Evolutionary conservation across 371 early-diverging fungal genomes (phyloP).

Genomic region (Thermomucor indicae-seudaticae): DNA sequence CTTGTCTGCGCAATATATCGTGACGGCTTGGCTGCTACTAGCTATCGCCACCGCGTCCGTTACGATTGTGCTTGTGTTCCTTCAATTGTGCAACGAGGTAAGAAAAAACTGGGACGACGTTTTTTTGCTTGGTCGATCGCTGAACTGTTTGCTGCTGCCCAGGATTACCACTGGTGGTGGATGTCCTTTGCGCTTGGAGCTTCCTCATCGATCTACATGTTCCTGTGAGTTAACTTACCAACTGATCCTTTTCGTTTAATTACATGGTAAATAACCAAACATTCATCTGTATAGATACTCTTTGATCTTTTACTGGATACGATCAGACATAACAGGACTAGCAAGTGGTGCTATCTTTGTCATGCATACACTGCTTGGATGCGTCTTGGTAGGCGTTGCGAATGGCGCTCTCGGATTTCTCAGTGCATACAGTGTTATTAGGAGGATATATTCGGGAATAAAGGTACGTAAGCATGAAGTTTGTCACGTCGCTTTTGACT

Average conservation of each 20-base stretch:
- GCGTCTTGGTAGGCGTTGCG: conserved; percentile 24
- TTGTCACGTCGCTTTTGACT: too few species aligned
- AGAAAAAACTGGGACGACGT: too few species aligned
- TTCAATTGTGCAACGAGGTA: conserved; percentile 43
- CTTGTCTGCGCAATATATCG: conserved; percentile 13
- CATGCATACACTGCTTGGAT: conserved; percentile 25
- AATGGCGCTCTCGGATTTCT: conserved; percentile 42
- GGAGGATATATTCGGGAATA: conserved; percentile 36
- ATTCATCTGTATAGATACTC: conserved; percentile 24
- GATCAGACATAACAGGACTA: conserved; percentile 18
- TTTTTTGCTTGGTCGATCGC: too few species aligned
- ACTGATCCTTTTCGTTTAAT: neutral
- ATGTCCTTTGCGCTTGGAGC: conserved; percentile 33
- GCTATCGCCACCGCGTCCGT: conserved; percentile 21
- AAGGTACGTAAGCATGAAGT: too few species aligned
- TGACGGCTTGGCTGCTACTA: conserved; percentile 11
- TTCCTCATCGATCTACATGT: conserved; percentile 29
- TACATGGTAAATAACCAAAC: neutral
- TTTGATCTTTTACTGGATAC: conserved; percentile 22
- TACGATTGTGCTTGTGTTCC: conserved; percentile 29
- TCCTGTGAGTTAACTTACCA: conserved; percentile 15
- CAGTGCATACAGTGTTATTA: conserved; percentile 26
- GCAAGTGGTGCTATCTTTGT: conserved; percentile 27
- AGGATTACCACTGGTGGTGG: conserved; percentile 54
- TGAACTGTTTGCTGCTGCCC: too few species aligned